Evolutionary conservation across 2,329 filamentous ascomycete species (phyloP), one percentile per base, ranked within the genome.

Genomic region (Alternaria hordeiaustralica): DNA sequence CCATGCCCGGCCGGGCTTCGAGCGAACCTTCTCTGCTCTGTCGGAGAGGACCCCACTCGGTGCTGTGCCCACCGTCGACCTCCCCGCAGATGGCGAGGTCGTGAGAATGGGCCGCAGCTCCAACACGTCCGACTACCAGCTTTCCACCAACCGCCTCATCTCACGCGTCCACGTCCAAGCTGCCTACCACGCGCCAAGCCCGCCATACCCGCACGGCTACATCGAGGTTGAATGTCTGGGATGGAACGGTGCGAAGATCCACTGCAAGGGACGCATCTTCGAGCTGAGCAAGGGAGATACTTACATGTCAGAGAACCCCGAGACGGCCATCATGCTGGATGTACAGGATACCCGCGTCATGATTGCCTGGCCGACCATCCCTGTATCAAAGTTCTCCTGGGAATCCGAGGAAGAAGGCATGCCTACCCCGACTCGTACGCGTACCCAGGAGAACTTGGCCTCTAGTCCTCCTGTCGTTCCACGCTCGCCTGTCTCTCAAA

Each of bases 201-300:
- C 87, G 59, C 87, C 87, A 6, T 86, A 92, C 72, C 89, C 92
- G 71, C 86, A 89, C 66, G 92, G 92, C 78, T 90, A 89, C 79
- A 88, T 99, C 50, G 92, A 97, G 80, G 91, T 99, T 72, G 87
- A 93, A 74, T 99, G 96, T 84, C 88, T 92, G 75, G 96, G 96
- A 21, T 98, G 95, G 95, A 99, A 99, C 79, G 96, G 96, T 15
- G 86, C 96, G 69, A 97, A 93, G 83, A 83, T 99, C 71, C 94
- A 97, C 82, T 97, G 93, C 83, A 91, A 95, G 81, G 93, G 93
- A 60, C 89, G 90, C 70, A 91, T 93, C 4, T 95, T 92, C 85
- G 93, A 97, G 70, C 82, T 99, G 74, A 86, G 85, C 68, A 97
- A 97, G 83, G 93, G 92, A 18, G 94, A 97, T 78, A 92, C 89